Evolutionary conservation across 441 rosid species (phyloP).

Genomic region (Arabidopsis lyrata): DNA sequence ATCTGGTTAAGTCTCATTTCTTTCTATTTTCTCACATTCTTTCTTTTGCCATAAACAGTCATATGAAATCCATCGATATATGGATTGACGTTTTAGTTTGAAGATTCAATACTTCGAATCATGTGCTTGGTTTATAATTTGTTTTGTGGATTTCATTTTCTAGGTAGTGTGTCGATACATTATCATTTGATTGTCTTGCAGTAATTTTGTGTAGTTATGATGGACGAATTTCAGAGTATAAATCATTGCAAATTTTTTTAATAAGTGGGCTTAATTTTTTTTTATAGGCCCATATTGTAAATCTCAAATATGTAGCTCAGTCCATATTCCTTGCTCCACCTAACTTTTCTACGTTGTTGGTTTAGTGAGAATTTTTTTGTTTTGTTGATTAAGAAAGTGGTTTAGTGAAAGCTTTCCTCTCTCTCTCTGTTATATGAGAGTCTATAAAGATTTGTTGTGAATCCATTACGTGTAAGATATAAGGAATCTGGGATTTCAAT

Average conservation of each 20-base stretch:
- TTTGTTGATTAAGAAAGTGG: no score
- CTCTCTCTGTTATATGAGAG: not conserved
- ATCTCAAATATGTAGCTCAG: not conserved
- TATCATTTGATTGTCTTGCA: not conserved
- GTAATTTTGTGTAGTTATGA: not conserved
- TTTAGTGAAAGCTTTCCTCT: no score
- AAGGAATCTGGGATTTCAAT: no score
- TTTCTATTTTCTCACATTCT: not conserved
- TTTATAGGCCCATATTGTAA: not conserved
- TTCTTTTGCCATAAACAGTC: not conserved
- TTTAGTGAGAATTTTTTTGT: not conserved
- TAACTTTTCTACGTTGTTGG: not conserved
- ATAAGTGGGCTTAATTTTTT: not conserved
- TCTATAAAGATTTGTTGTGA: no score
- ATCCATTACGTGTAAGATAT: no score
- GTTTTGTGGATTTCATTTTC: no score
- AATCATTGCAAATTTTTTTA: not conserved
- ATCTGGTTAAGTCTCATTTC: not conserved
- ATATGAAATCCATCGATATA: not conserved
- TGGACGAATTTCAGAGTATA: not conserved
- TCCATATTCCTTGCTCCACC: not conserved
- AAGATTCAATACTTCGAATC: not conserved
- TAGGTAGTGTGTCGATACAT: not conserved
- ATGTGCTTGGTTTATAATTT: not conserved
- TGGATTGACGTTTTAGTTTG: not conserved